phyloP scores from a whole-genome alignment of 768 basidiomycete species.

The Agaricus sinodeliciosus region DNA sequence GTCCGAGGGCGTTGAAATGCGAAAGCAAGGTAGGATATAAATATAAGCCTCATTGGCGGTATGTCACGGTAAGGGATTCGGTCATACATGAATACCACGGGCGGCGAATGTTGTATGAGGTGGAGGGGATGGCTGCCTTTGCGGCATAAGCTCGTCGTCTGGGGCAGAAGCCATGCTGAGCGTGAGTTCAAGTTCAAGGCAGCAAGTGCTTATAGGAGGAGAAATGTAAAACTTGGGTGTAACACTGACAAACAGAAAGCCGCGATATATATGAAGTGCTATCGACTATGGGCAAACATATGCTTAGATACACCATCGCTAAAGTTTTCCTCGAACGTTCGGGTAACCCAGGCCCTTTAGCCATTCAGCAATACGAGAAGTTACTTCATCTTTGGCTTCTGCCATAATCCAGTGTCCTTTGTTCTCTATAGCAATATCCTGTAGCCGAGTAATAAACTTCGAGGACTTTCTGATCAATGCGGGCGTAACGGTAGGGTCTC shows the following conservation, averaged over 20 bases:
- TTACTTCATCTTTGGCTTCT: slow-evolving; percentile 51
- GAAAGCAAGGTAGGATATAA: neutral
- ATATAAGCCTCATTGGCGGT: slow-evolving; percentile 14
- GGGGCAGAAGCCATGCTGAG: slow-evolving; percentile 3
- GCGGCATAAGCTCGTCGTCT: slow-evolving; percentile 49
- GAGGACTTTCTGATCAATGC: slow-evolving; percentile 33
- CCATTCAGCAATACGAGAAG: slow-evolving; percentile 41
- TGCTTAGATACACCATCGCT: neutral
- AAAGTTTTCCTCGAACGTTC: slow-evolving; percentile 7
- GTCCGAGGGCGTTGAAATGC: slow-evolving; percentile 7
- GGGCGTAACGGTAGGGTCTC: slow-evolving; percentile 42
- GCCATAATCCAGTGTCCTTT: slow-evolving; percentile 68
- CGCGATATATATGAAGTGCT: neutral
- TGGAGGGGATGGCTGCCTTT: slow-evolving; percentile 68
- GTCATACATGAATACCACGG: slow-evolving; percentile 68
- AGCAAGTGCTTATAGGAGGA: neutral
- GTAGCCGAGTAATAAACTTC: slow-evolving; percentile 44
- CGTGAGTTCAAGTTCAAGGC: too few relatives aligned
- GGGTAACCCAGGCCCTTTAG: slow-evolving; percentile 27
- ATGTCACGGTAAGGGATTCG: slow-evolving; percentile 1
- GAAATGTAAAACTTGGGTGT: neutral
- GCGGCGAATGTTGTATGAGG: slow-evolving; percentile 62
- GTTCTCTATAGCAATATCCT: slow-evolving; percentile 46
- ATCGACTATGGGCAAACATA: too few relatives aligned
- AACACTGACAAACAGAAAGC: neutral